Base-by-base conservation (phyloP, 768 basidiomycete species). In the Russula emetica region DNA sequence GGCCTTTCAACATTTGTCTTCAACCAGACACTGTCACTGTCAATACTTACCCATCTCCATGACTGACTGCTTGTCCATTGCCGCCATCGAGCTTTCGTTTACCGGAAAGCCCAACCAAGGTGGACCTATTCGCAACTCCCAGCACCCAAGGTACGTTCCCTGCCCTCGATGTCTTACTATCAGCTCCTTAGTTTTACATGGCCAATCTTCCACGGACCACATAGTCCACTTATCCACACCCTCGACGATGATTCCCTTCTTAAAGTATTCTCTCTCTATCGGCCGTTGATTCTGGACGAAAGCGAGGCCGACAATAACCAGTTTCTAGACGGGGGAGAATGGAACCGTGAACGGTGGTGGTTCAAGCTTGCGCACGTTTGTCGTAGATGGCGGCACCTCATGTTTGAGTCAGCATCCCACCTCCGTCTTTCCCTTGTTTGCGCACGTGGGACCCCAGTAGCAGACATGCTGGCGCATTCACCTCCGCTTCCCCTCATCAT, bases 401-500 rank as follows among this genome's bases (percentile, higher is more conserved):
- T 56, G 6, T 1, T 56, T 5, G 55, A 13, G 9, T 56, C 40
- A 8, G 40, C 55, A n/a, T 44, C 26, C n/a, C 42, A 44, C 18
- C 28, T 56, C 3, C 24, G 20, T n/a, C 24, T 26, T 56, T 18
- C 24, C 42, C 40, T 56, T 8, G 14, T 42, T 20, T 56, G 40
- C 8, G 42, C 44, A 8, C 14, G 6, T 34, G 30, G 30, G n/a
- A 34, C 56, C 9, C 51, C 30, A 7, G 51, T 52, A 9, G 30
- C 20, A 34, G 32, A 32, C 3, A 52, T 52, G 51, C 51, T 52
- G 20, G 51, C 30, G 3, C 51, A 32, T 18, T 32, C 30, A 20
- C 51, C 51, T 18, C 30, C 44, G 6, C n/a, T 58, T 30, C 56
- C 56, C 7, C 44, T 58, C n/a, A 34, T 47, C 13, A 34, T 58